Evolutionary conservation across 2,329 filamentous ascomycete genomes (phyloP), one percentile per base, ranked within the genome.

Genomic region (Cladosporium sp.): DNA sequence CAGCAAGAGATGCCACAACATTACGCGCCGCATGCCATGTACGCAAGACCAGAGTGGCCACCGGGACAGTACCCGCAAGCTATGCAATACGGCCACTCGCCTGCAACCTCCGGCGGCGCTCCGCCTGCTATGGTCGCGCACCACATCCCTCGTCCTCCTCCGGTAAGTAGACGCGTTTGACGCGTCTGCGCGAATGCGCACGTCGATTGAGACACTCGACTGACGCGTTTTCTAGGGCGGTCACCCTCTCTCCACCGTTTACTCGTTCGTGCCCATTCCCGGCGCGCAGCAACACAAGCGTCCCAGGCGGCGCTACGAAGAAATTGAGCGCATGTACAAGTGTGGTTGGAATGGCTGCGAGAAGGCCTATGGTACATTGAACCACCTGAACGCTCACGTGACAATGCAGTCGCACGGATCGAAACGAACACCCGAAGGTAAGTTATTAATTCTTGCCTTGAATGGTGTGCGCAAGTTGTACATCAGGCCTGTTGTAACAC

Each of bases 251-350:
- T 85, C 81, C n/a, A 85, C 97, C 86, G 94, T 99, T 48, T 98
- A 98, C 78, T 97, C 93, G 0, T 98, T 99, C 75, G 95, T 98
- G 34, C 94, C 95, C 0, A 98, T 98, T 74, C 95, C 95, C 1
- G 95, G 95, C 69, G 92, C 94, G 14, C 93, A 97, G 77, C 95
- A 99, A 77, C 94, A 98, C 79, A 99, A 99, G 83, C 88, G 95
- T 66, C 95, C 95, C 14, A 88, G 95, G 69, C 86, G 95, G 73
- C 88, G 95, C 63, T 99, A 97, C 74, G 95, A 99, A 79, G 95
- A 99, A 78, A 99, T 99, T 73, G 95, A 99, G 82, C 89, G 95
- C 76, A 98, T 99, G 95, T 98, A 99, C 84, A 98, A 98, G 80
- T 99, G 95, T 76, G 95, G 94, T 28, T 98, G 93, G 92, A 94